Evolutionary conservation across 163 green algal genomes (phyloP), one percentile per base, ranked within the genome.

Genomic region (Chlorella variabilis): DNA sequence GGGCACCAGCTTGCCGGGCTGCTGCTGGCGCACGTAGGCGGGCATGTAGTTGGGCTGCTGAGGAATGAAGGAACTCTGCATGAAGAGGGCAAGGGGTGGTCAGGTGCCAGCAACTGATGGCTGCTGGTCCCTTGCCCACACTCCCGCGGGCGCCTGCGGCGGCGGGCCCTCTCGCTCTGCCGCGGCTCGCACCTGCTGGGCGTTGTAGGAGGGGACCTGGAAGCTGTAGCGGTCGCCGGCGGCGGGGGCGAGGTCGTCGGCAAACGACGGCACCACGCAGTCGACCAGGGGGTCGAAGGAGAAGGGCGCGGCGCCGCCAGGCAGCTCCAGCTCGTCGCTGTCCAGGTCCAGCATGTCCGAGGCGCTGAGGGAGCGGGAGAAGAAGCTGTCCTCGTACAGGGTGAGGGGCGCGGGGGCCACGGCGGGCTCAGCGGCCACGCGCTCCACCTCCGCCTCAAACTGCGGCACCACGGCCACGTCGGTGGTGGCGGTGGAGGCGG

Each of bases 391-490:
- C 38, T 80, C 73, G 38, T 80, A 80, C 27, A 80, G 73, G 9
- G 59, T 48, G 20, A 83, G 58, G 2, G 75, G 73, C 2, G 18
- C 42, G n/a, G 31, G 66, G 45, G 45, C 11, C 11, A 54, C 11
- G 45, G 45, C 45, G 45, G 11, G n/a, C n/a, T n/a, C n/a, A n/a
- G n/a, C 41, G 34, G 70, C 3, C 1, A 17, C n/a, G 25, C 20
- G n/a, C 33, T 71, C 34, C 63, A 51, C 63, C 63, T 71, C 33
- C 8, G 33, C 33, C 67, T n/a, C 39, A 33, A 84, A 56, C 66
- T 87, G 66, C 11, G 83, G 83, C 51, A 87, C 83, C 17, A 87
- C 83, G 18, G 66, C 77, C 49, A 83, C 39, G 77, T 83, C 77
- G 42, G 0, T 23, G 45, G 23, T 69, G 62, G 62, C 42, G n/a